Evolutionary conservation across 306 rosid species (phyloP).

Genomic region (Lotus japonicus): DNA sequence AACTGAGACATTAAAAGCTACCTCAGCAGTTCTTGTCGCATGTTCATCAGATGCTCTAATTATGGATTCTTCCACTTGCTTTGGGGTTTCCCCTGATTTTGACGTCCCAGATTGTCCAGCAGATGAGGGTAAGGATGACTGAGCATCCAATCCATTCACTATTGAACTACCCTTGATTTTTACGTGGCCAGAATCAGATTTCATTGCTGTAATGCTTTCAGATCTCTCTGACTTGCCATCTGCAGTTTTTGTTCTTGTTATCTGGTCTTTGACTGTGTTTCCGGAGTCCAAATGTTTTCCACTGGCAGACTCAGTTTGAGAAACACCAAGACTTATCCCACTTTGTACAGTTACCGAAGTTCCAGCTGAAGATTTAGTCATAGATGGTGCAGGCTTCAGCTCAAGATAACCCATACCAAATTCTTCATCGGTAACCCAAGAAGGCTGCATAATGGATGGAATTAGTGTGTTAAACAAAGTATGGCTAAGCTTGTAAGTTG

Average conservation of each 20-base stretch:
- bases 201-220: slow-evolving; percentile 39
- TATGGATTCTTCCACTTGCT: slow-evolving; percentile 56
- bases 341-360: slow-evolving; percentile 44
- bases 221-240: slow-evolving; percentile 64
- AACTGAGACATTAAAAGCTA: slow-evolving; percentile 21
- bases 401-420: slow-evolving; percentile 93
- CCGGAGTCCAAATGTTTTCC: slow-evolving; percentile 59
- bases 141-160: slow-evolving; percentile 66
- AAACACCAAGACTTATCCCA: slow-evolving; percentile 39
- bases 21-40: slow-evolving; percentile 61
- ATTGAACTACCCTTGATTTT: slow-evolving; percentile 54
- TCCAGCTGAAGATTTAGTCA: slow-evolving; percentile 57
- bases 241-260: slow-evolving; percentile 38
- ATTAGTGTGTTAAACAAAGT: neutral
- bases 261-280: slow-evolving; percentile 56
- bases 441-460: slow-evolving; percentile 52
- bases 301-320: slow-evolving; percentile 56
- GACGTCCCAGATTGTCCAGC: slow-evolving; percentile 51
- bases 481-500: neutral
- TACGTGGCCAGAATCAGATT: slow-evolving; percentile 64
- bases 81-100: slow-evolving; percentile 61
- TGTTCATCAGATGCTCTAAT: slow-evolving; percentile 61
- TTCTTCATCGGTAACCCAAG: slow-evolving; percentile 95
- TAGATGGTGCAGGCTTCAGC: slow-evolving; percentile 58
- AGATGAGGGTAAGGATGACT: slow-evolving; percentile 41